Base-by-base conservation (phyloP, 2,329 filamentous ascomycete species). In the Paracorniculantispora psalliotae region DNA sequence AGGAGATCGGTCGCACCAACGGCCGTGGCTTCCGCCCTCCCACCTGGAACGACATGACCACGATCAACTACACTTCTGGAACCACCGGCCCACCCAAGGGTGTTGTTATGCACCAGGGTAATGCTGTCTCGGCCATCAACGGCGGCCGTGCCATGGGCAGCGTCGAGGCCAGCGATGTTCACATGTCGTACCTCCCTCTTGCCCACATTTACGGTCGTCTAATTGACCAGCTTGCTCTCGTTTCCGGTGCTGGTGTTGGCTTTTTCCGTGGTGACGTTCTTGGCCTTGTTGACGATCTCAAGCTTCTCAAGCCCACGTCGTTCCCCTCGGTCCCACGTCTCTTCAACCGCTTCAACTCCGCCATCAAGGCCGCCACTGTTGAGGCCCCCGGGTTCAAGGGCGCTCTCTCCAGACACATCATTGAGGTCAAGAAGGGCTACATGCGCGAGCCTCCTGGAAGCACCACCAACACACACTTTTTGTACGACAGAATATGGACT, bases 191-290 rank as follows among this genome's bases (percentile, higher is more conserved):
- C 75, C 82, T 99, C 54, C 94, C 94, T 0, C 78, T 97, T 41
- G 94, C 94, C 15, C 94, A 99, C 71, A 99, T 99, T 67, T 97
- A 91, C 72, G 90, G 92, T 63, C 88, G 94, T 59, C 80, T 97
- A 65, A 79, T 87, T 46, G 94, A 99, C 71, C 89, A 96, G 71
- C 79, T 81, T 3, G 83, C 85, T n/a, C 78, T 97, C 17, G 84
- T 88, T 67, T 81, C 84, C 56, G 92, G 91, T 58, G 84, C 84
- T 35, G 78, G 84, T 8, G 86, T 97, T 66, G 94, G 93, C n/a
- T 99, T 93, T 74, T 99, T 97, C 83, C 91, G 94, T 67, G 94
- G 94, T 58, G 91, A 97, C 69, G 88, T 97, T 62, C 71, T 90
- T 17, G 89, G 90, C 63, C 79, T 99, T 19, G 87, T 96, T 1